phyloP scores from a whole-genome alignment of 2,329 filamentous ascomycete genomes.

The Rhytidhysteron rufulum region DNA sequence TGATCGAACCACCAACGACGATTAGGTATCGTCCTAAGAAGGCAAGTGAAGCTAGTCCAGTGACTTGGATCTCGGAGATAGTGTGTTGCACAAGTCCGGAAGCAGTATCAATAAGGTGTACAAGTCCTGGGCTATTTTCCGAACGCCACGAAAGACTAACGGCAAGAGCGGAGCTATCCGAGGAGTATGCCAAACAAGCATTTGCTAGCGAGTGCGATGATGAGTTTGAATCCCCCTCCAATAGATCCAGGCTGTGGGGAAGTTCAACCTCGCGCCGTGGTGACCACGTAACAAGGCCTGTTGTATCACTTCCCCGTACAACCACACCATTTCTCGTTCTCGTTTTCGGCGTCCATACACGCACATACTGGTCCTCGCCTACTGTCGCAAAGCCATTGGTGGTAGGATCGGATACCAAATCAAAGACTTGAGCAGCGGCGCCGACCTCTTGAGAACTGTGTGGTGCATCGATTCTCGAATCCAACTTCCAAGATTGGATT shows the following conservation, averaged over 20 bases:
- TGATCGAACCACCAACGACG: slow-evolving; percentile 67
- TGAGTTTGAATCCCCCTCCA: slow-evolving; percentile 15
- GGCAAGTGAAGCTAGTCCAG: slow-evolving; percentile 62
- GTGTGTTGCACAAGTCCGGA: slow-evolving; percentile 64
- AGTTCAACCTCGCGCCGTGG: slow-evolving; percentile 57
- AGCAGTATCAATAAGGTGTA: slow-evolving; percentile 73
- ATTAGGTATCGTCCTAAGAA: slow-evolving; percentile 73
- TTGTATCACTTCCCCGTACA: slow-evolving; percentile 53
- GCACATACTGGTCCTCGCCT: slow-evolving; percentile 73
- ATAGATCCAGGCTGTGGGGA: slow-evolving; percentile 30
- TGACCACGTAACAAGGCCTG: slow-evolving; percentile 69
- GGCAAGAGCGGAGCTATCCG: slow-evolving; percentile 34
- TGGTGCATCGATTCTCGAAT: slow-evolving; percentile 78
- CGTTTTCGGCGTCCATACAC: slow-evolving; percentile 75
- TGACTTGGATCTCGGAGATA: slow-evolving; percentile 64
- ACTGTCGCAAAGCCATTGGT: slow-evolving; percentile 76
- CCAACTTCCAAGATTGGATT: slow-evolving; percentile 63
- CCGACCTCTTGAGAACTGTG: slow-evolving; percentile 56
- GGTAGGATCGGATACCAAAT: slow-evolving; percentile 44
- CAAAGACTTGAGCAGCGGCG: slow-evolving; percentile 59
- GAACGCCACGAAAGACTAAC: slow-evolving; percentile 29
- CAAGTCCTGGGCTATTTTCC: slow-evolving; percentile 51
- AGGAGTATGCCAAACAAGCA: slow-evolving; percentile 70
- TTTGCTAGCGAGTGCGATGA: slow-evolving; percentile 39
- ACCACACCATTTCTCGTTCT: slow-evolving; percentile 66